A percentile compares a stretch with the other conserved stretches of the same genome.
phyloP scores from a whole-genome alignment of 768 basidiomycete genomes.

The Kwoniella bestiolae region DNA sequence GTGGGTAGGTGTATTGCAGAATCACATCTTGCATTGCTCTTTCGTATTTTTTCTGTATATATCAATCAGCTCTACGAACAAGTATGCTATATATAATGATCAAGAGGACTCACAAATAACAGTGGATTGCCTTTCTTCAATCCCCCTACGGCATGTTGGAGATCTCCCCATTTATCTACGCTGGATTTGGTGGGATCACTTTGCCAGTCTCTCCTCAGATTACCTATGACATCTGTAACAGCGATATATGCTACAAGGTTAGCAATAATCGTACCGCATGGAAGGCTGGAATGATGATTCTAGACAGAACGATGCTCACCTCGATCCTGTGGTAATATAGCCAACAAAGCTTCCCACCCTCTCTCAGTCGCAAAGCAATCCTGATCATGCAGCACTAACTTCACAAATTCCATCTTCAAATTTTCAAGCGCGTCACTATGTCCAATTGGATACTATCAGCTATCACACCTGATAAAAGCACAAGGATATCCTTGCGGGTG shows the following conservation, averaged over 20 bases:
- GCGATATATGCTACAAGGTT: neutral
- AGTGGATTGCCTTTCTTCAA: constrained; percentile 26
- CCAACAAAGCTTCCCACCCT: constrained; percentile 74
- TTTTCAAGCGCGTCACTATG: constrained; percentile 62
- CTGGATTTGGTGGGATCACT: constrained; percentile 65
- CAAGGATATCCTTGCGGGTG: neutral
- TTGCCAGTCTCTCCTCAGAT: constrained; percentile 68
- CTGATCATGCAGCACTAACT: constrained; percentile 78
- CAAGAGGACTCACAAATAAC: constrained; percentile 24
- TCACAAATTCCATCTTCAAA: constrained; percentile 66
- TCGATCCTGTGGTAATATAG: constrained; percentile 70
- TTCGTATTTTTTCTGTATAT: constrained; percentile 53
- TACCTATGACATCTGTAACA: constrained; percentile 58
- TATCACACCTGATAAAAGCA: neutral
- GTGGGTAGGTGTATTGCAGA: constrained; percentile 91
- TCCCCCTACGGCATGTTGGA: constrained; percentile 51
- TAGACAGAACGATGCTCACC: too few species aligned
- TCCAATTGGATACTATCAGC: too few species aligned
- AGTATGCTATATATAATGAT: neutral
- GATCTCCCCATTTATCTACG: constrained; percentile 72
- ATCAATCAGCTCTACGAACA: neutral
- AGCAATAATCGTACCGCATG: neutral
- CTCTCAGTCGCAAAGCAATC: constrained; percentile 74
- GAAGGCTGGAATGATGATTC: too few species aligned
- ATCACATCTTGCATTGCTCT: constrained; percentile 80